Conservation (phyloP, 345 rosid genomes). For the Euphorbia tirucalli region DNA sequence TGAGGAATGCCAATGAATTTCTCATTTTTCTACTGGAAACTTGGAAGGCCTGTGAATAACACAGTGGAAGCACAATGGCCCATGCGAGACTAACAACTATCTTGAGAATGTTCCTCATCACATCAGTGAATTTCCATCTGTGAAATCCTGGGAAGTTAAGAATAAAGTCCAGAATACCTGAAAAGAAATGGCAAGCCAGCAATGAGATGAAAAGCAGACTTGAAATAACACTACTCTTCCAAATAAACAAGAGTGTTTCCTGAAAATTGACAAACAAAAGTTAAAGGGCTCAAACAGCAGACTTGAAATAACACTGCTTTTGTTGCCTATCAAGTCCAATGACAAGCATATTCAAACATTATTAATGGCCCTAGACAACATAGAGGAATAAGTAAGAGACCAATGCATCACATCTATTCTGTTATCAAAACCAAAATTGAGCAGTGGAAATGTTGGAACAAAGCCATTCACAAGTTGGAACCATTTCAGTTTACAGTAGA, state of each 20-base stretch:
- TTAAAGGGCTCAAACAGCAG: slow-evolving; percentile 3
- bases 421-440: not conserved
- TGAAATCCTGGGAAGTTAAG: slow-evolving; percentile 95
- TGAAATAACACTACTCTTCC: not conserved
- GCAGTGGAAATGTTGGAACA: not conserved
- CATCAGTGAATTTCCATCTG: slow-evolving; percentile 81
- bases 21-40: slow-evolving; percentile 42
- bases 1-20: slow-evolving; percentile 52
- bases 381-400: not conserved
- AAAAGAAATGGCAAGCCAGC: slow-evolving; percentile 16
- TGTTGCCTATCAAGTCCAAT: not conserved
- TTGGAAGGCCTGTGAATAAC: slow-evolving; percentile 57
- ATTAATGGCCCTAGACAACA: not conserved
- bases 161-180: slow-evolving; percentile 83
- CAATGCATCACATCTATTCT: not conserved
- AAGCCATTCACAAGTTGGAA: not conserved
- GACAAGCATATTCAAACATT: slow-evolving; percentile 3
- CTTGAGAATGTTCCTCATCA: slow-evolving; percentile 71
- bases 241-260: not conserved
- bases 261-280: not conserved
- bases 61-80: slow-evolving; percentile 71
- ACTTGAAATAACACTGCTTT: not conserved
- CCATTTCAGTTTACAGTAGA: not conserved
- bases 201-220: slow-evolving; percentile 1
- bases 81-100: slow-evolving; percentile 70